These are phyloP conservation scores for Metarhizium robertsii DNA, from an alignment of 2,329 filamentous ascomycete genomes.

Conservation along the genomic window DNA sequence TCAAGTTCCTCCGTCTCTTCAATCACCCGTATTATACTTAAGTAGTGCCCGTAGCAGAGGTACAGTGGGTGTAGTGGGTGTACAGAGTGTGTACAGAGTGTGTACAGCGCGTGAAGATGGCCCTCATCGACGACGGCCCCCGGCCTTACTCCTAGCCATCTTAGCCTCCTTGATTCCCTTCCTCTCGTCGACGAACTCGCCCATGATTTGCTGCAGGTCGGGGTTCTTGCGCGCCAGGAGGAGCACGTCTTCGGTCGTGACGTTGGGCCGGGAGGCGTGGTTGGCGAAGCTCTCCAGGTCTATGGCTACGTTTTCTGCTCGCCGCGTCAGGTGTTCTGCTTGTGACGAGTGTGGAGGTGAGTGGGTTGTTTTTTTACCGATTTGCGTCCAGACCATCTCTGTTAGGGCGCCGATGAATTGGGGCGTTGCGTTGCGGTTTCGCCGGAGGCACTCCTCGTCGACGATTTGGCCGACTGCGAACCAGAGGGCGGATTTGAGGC, in stretches of 20 bases:
- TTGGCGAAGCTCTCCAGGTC: conserved; percentile 51
- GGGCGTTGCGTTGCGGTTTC: conserved; percentile 73
- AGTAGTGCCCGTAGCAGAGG: too few species aligned
- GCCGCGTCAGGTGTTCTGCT: not conserved
- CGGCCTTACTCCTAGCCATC: conserved; percentile 21
- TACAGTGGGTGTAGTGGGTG: too few species aligned
- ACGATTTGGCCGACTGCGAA: conserved; percentile 78
- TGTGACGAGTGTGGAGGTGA: not conserved
- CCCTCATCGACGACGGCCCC: not conserved
- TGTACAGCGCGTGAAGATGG: too few species aligned
- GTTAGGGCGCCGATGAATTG: conserved; percentile 84
- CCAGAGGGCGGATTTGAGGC: conserved; percentile 79
- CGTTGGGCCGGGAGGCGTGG: conserved; percentile 71
- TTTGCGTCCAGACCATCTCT: conserved; percentile 79
- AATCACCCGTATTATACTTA: too few species aligned
- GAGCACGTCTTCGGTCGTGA: conserved; percentile 81
- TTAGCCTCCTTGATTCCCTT: conserved; percentile 26
- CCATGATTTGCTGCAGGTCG: conserved; percentile 68
- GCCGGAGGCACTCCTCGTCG: conserved; percentile 60
- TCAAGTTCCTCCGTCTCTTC: too few species aligned
- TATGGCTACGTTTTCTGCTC: conserved; percentile 43
- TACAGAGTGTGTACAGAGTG: too few species aligned
- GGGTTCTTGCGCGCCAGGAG: conserved; percentile 81
- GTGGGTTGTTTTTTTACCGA: conserved; percentile 22
- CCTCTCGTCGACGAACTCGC: conserved; percentile 54